These are phyloP conservation scores for Elsinoe arachidis DNA, from an alignment of 2,329 filamentous ascomycete species.

Conservation along the genomic window DNA sequence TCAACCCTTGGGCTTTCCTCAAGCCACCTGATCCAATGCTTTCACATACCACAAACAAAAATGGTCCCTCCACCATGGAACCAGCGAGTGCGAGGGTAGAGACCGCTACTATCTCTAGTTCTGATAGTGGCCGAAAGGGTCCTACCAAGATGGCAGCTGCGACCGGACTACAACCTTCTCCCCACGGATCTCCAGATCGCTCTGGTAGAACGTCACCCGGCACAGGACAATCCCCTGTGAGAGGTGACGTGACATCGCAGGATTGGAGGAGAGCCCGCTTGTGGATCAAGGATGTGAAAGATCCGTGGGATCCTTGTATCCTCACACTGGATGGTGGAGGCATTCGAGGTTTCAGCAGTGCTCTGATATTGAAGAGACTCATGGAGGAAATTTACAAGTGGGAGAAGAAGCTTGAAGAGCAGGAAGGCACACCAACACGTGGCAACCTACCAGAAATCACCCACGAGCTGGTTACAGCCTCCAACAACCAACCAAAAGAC, in stretches of 20 bases:
- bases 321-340: conserved; percentile 43
- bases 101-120: too few species aligned
- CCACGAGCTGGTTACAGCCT: conserved; percentile 17
- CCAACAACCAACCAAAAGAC: too few species aligned
- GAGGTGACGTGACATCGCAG: conserved; percentile 28
- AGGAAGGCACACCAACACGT: conserved; percentile 27
- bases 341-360: conserved; percentile 43
- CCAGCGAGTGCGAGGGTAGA: too few species aligned
- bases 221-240: conserved; percentile 10
- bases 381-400: conserved; percentile 41
- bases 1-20: conserved; percentile 26
- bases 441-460: conserved; percentile 10
- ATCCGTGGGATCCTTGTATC: conserved; percentile 42
- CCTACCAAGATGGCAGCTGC: background rate
- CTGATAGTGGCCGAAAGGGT: too few species aligned
- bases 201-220: conserved; percentile 11
- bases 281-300: conserved; percentile 36
- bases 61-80: too few species aligned
- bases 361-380: conserved; percentile 40
- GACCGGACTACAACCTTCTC: background rate
- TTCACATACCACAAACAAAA: too few species aligned
- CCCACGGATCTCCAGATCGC: conserved; percentile 16
- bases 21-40: conserved; percentile 12
- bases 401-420: conserved; percentile 34
- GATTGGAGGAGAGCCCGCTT: conserved; percentile 33